Conservation (phyloP, 371 early-diverging fungal species). For the Haplosporangium sp. region DNA sequence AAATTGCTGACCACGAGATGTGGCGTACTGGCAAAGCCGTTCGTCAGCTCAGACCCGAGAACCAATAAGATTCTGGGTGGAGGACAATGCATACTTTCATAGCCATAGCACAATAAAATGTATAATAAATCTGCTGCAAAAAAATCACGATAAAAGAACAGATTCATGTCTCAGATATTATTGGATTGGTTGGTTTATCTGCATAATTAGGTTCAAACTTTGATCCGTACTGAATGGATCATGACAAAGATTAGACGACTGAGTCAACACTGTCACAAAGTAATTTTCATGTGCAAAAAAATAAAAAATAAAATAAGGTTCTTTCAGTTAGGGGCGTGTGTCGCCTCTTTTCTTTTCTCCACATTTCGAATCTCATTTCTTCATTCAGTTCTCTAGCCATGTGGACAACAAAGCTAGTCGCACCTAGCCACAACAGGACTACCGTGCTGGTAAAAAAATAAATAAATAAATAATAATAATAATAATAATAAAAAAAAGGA, state of each 20-base stretch:
- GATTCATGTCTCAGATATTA: no score
- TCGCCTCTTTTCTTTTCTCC: background rate
- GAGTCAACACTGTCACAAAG: background rate
- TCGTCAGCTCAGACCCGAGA: slow-evolving; percentile 88
- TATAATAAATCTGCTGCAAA: no score
- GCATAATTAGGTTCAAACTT: no score
- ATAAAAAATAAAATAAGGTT: background rate
- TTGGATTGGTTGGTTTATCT: no score
- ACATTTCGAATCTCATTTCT: background rate
- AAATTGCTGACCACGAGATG: slow-evolving; percentile 83
- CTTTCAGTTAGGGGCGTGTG: background rate
- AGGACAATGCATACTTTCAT: no score
- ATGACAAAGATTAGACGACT: slow-evolving; percentile 1
- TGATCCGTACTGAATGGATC: background rate
- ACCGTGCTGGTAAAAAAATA: background rate
- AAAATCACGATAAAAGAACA: no score
- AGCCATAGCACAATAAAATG: no score
- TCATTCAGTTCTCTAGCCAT: background rate
- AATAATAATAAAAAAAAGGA: background rate
- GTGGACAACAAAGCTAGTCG: slow-evolving; percentile 8
- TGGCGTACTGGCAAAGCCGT: slow-evolving; percentile 93
- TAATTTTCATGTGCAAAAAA: background rate
- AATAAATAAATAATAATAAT: background rate
- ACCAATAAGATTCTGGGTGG: slow-evolving; percentile 41
- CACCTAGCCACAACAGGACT: background rate